A percentile compares a stretch with the other conserved stretches of the same genome.
Evolutionary conservation across 371 early-diverging fungal species (phyloP).

Genomic region (Parasitella parasitica): DNA sequence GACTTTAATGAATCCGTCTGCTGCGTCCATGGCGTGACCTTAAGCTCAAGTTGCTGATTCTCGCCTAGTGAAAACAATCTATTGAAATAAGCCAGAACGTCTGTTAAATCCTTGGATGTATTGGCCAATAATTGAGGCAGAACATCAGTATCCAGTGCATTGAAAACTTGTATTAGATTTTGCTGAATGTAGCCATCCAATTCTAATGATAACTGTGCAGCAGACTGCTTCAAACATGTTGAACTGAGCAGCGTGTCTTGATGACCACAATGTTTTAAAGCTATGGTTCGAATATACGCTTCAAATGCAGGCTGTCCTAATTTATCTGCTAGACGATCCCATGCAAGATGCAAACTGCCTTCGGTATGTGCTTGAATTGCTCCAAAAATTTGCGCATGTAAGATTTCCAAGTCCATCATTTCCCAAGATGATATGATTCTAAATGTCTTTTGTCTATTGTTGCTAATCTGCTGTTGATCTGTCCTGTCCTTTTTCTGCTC

Average conservation of each 20-base stretch:
- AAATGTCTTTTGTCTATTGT: constrained; percentile 12
- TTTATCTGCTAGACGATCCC: constrained; percentile 36
- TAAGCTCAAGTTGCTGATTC: constrained; percentile 17
- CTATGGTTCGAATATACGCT: constrained; percentile 16
- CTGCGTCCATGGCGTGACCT: constrained; percentile 25
- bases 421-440: constrained; percentile 5
- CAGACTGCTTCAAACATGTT: constrained; percentile 17
- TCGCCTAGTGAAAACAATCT: constrained; percentile 11
- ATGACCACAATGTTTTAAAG: constrained; percentile 18
- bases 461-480: neutral
- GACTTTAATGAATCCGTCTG: constrained; percentile 5
- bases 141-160: constrained; percentile 14
- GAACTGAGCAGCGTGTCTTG: constrained; percentile 8
- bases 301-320: constrained; percentile 37
- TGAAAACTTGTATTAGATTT: constrained; percentile 14
- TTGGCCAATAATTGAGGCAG: constrained; percentile 20
- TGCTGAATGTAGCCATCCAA: constrained; percentile 20
- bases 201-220: constrained; percentile 9
- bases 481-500: neutral
- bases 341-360: constrained; percentile 37
- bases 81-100: constrained; percentile 29
- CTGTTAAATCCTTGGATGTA: constrained; percentile 19
- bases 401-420: constrained; percentile 39
- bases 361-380: constrained; percentile 46
- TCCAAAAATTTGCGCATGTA: constrained; percentile 43